Evolutionary conservation across 306 rosid genomes (phyloP).

Genomic region (Dalbergia cultrata): DNA sequence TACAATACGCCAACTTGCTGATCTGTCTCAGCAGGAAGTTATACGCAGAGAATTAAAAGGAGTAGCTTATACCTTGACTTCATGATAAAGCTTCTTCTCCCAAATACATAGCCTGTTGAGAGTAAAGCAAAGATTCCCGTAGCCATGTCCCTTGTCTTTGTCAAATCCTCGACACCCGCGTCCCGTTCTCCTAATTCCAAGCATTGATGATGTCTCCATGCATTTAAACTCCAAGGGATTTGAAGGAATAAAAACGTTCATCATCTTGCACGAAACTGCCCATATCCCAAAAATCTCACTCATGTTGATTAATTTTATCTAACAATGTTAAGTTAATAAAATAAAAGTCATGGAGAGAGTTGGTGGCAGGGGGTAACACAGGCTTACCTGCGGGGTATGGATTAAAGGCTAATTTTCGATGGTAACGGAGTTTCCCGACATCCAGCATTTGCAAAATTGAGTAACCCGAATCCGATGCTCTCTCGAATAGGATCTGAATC

Average conservation of each 20-base stretch:
- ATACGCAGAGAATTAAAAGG: background rate
- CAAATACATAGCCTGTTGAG: constrained; percentile 71
- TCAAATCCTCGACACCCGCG: constrained; percentile 35
- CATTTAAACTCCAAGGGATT: constrained; percentile 28
- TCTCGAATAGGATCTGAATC: constrained; percentile 66
- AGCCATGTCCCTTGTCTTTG: constrained; percentile 43
- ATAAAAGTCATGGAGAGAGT: too few species aligned
- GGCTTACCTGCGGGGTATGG: constrained; percentile 53
- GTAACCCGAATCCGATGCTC: constrained; percentile 75
- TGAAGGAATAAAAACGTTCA: constrained; percentile 46
- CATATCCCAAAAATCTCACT: constrained; percentile 2
- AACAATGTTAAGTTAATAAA: background rate
- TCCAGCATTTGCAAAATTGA: constrained; percentile 64
- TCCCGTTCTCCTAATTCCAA: constrained; percentile 36
- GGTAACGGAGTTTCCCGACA: constrained; percentile 59
- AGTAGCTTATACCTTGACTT: constrained; percentile 72
- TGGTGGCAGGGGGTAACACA: too few species aligned
- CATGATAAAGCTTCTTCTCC: constrained; percentile 87
- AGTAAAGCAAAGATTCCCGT: constrained; percentile 59
- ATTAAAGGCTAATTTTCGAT: constrained; percentile 51
- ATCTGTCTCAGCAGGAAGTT: background rate
- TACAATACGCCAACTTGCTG: background rate
- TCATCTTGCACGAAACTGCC: constrained; percentile 64
- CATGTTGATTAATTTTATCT: constrained; percentile 15
- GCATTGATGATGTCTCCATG: constrained; percentile 43